A percentile compares a stretch with the other conserved stretches of the same genome.
These are phyloP conservation scores for Backusella sp. DNA, from an alignment of 192 early-diverging fungal species.

Conservation along the genomic window DNA sequence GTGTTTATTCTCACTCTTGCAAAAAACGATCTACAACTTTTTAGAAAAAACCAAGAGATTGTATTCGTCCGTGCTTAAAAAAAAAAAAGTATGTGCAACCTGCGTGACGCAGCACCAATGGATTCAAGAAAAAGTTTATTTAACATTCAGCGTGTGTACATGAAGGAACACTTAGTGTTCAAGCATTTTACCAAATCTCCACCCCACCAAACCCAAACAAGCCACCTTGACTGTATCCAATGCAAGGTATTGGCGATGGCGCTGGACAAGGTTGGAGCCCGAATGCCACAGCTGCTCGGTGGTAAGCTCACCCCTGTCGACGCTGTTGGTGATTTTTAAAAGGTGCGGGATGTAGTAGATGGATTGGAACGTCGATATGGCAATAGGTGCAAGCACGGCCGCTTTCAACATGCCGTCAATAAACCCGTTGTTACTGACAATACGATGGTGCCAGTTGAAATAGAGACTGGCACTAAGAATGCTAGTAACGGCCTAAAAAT, in stretches of 20 bases:
- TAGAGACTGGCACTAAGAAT: conserved; percentile 23
- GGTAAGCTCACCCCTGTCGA: not conserved
- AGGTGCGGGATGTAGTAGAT: conserved; percentile 15
- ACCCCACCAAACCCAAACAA: conserved; percentile 20
- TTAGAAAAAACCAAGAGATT: not conserved
- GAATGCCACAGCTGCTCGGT: not conserved
- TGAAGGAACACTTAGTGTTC: conserved; percentile 13
- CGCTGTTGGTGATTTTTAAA: not conserved
- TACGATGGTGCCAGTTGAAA: conserved; percentile 27
- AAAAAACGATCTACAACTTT: not conserved
- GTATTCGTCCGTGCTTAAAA: not conserved
- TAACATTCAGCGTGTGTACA: conserved; percentile 3
- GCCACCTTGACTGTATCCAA: conserved; percentile 23
- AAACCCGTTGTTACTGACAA: conserved; percentile 21
- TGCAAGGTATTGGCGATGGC: conserved; percentile 16
- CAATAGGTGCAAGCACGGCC: conserved; percentile 13
- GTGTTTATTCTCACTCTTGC: not conserved
- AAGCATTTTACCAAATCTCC: conserved; percentile 25
- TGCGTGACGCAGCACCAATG: not conserved
- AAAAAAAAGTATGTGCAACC: not conserved
- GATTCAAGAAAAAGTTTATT: not conserved
- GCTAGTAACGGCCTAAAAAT: conserved; percentile 11
- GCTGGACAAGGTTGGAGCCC: not conserved
- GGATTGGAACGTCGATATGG: conserved; percentile 6
- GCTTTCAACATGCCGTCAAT: conserved; percentile 13